Evolutionary conservation across 1,284 basidiomycete genomes (phyloP), one percentile per base, ranked within the genome.

Genomic region (Fomitopsis schrenkii): DNA sequence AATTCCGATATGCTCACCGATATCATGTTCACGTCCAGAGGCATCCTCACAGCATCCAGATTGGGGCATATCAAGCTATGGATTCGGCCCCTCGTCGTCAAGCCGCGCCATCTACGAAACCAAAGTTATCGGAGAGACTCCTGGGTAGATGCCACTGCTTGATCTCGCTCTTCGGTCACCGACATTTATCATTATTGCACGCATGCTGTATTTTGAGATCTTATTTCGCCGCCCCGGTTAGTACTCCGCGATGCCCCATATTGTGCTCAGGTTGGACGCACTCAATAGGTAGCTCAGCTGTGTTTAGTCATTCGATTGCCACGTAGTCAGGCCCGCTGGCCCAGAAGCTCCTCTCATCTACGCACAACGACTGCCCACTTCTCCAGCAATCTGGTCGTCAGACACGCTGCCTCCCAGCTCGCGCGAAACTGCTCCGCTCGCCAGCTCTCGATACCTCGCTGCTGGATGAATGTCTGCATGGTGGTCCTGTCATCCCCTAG

Each of bases 61-160:
- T 75, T 77, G 1, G 93, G 92, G 0, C 80, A 85, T 59, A 83
- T 94, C 67, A 93, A 90, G 73, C 79, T 94, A 60, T 97, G 94
- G 93, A 83, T 92, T 40, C 79, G 93, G 52, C 94, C 94, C 12
- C 79, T 92, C 52, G 82, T 83, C 3, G 72, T 74, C 15, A 66
- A 71, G 59, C 63, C 69, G 26, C 71, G 71, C 5, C 71, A 72
- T 44, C 38, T 72, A 59, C 22, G 61, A 17, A 42, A 26, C 22
- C 61, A 62, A 36, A 62, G 61, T 36, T 62, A 62, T 30, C 40
- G 57, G 9, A 55, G 61, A 28, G 54, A 56, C 30, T 59, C 57
- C 15, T 26, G 30, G 44, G 52, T 61, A 9, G 60, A 61, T 22
- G 35, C 55, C 8, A 46, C 52, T 54, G 36, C 35, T 60, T 50